Evolutionary conservation across 805 yeast genomes (phyloP), one percentile per base, ranked within the genome.

Genomic region (Candida chilensis): DNA sequence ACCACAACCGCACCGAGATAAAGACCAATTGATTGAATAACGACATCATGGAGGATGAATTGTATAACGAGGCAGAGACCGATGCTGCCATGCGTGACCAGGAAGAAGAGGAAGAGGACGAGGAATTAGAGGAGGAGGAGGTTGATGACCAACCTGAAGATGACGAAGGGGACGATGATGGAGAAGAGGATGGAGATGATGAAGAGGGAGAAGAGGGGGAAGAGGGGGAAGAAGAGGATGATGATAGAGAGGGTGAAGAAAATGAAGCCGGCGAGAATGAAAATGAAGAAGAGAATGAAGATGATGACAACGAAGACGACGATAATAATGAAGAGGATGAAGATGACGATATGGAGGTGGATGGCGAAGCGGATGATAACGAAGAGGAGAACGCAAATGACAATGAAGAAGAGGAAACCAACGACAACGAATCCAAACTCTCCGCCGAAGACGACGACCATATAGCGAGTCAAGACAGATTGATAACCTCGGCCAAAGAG

Each of bases 401-500:
- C 12, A 15, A 22, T 27, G 25, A 20, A 12, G 24, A 25, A 21
- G 31, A 36, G 19, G 35, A 35, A 19, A 30, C 24, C 25, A 14
- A 11, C 20, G 31, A 32, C 16, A 17, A 26, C 24, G 19, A 28
- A 26, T 14, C 13, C 12, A 13, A n/a, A n/a, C n/a, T n/a, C n/a
- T n/a, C n/a, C n/a, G 22, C 24, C 8, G 39, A 32, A 10, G 43
- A 40, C 10, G 48, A 40, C 1, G 46, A 35, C 8, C 44, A 39
- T 18, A 30, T n/a, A 30, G 32, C n/a, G 41, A 31, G 13, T 34
- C 18, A 20, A 14, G 20, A 16, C 29, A 28, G 17, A 17, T 29
- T n/a, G 11, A 8, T 17, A 31, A 14, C 29, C 37, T 8, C 16
- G 13, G 73, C 82, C 1, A 55, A 60, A 32, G 30, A 54, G 0